Percentiles rank a stretch among this genome's conserved stretches.
Evolutionary conservation across 2,329 filamentous ascomycete genomes (phyloP).

Genomic region (Camptophora hylomeconis): DNA sequence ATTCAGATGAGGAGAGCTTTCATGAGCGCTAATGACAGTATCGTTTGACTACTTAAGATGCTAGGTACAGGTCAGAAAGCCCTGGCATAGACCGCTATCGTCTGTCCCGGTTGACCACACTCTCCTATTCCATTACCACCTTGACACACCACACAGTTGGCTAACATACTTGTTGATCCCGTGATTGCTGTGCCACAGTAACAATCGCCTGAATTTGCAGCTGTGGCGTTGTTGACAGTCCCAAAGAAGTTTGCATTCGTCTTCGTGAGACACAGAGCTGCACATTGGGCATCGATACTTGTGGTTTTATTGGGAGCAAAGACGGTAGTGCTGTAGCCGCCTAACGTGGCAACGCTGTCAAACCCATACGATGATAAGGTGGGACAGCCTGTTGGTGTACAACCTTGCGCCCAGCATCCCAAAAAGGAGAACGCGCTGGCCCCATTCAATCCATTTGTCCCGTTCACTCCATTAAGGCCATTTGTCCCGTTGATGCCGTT

Average conservation of each 20-base stretch:
- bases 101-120: constrained; percentile 4
- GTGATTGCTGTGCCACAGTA: constrained; percentile 8
- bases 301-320: constrained; percentile 4
- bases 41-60: too few relatives aligned
- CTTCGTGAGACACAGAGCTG: constrained; percentile 6
- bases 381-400: constrained; percentile 1
- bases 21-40: too few relatives aligned
- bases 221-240: constrained; percentile 3
- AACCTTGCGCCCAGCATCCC: constrained; percentile 9
- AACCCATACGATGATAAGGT: constrained; percentile 2
- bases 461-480: too few relatives aligned
- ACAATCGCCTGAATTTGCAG: constrained; percentile 5
- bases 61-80: too few relatives aligned
- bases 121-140: constrained; percentile 1
- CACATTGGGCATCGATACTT: constrained; percentile 9
- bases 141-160: constrained; percentile 8
- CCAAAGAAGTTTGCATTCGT: constrained; percentile 8
- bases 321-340: constrained; percentile 7
- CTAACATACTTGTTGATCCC: neutral
- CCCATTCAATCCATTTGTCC: too few relatives aligned
- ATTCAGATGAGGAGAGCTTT: too few relatives aligned
- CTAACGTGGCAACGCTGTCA: constrained; percentile 3
- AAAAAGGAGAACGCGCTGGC: constrained; percentile 8
- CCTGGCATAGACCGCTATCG: constrained; percentile 10
- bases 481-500: too few relatives aligned